Evolutionary conservation across 176 grass and related monocot species (phyloP).

Genomic region (Avena atlantica): DNA sequence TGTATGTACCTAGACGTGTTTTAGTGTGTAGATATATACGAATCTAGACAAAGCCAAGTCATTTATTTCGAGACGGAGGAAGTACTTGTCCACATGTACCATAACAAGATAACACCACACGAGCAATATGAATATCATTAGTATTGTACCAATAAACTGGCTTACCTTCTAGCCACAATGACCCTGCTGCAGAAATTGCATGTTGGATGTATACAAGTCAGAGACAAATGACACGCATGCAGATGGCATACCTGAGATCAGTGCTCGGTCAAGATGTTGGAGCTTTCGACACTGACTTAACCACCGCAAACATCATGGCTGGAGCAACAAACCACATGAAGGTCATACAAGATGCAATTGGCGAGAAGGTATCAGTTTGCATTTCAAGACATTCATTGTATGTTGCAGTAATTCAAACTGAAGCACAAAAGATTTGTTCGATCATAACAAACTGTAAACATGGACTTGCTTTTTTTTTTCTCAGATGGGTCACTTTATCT

Average conservation of each 20-base stretch:
- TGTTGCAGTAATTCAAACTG: slow-evolving; percentile 15
- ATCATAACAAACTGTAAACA: slow-evolving; percentile 11
- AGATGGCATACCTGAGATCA: slow-evolving; percentile 58
- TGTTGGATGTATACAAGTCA: slow-evolving; percentile 75
- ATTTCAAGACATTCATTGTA: slow-evolving; percentile 17
- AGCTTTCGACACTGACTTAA: slow-evolving; percentile 70
- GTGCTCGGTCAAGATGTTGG: slow-evolving; percentile 68
- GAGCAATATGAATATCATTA: slow-evolving; percentile 18
- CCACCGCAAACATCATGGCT: slow-evolving; percentile 56
- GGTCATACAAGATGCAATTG: slow-evolving; percentile 74
- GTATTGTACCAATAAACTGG: slow-evolving; percentile 13
- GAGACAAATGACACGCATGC: slow-evolving; percentile 64
- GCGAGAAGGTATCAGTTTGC: slow-evolving; percentile 64
- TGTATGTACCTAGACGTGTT: no score
- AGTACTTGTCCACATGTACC: background rate
- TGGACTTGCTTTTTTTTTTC: background rate
- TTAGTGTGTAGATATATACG: no score
- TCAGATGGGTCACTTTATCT: slow-evolving; percentile 72
- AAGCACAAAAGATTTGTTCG: background rate
- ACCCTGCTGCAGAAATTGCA: slow-evolving; percentile 52
- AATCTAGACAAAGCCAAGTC: no score
- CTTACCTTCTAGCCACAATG: slow-evolving; percentile 24
- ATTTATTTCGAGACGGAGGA: no score
- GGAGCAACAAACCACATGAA: slow-evolving; percentile 71
- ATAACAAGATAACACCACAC: slow-evolving; percentile 33